Conservation (phyloP, 2,329 filamentous ascomycete genomes). For the Fusarium praegraminearum region DNA sequence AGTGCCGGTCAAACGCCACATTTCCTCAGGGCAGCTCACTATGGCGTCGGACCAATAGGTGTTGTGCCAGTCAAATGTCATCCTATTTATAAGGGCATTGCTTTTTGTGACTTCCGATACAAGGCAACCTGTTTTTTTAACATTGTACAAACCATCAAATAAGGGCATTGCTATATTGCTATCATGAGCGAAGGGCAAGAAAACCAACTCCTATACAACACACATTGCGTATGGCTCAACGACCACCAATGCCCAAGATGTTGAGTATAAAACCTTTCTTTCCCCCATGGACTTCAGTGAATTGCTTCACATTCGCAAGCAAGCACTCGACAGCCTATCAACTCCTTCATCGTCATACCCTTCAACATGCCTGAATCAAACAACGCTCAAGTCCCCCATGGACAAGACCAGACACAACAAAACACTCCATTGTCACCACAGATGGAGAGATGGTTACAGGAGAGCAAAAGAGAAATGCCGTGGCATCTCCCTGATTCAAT, state of each 20-base stretch:
- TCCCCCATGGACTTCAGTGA: neutral
- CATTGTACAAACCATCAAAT: too few species aligned
- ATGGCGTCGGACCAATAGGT: too few species aligned
- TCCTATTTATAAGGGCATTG: too few species aligned
- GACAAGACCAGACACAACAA: neutral
- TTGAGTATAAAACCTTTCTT: neutral
- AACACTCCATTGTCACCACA: neutral
- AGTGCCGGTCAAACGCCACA: too few species aligned
- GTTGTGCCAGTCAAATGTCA: too few species aligned
- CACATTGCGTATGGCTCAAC: neutral
- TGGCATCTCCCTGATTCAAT: conserved; percentile 14
- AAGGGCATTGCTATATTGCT: neutral
- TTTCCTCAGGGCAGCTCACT: too few species aligned
- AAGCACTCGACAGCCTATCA: neutral
- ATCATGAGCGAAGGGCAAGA: too few species aligned
- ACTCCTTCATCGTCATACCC: neutral
- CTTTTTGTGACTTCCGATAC: too few species aligned
- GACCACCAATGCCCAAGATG: neutral
- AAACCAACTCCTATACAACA: neutral
- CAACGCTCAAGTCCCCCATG: rapidly evolving
- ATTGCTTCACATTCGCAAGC: neutral
- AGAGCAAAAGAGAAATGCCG: conserved; percentile 5
- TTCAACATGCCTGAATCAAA: neutral
- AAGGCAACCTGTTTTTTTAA: too few species aligned
- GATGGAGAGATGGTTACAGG: conserved; percentile 13